Evolutionary conservation across 1,139 yeast species (phyloP), one percentile per base, ranked within the genome.

Genomic region (Dujonia santamariae): DNA sequence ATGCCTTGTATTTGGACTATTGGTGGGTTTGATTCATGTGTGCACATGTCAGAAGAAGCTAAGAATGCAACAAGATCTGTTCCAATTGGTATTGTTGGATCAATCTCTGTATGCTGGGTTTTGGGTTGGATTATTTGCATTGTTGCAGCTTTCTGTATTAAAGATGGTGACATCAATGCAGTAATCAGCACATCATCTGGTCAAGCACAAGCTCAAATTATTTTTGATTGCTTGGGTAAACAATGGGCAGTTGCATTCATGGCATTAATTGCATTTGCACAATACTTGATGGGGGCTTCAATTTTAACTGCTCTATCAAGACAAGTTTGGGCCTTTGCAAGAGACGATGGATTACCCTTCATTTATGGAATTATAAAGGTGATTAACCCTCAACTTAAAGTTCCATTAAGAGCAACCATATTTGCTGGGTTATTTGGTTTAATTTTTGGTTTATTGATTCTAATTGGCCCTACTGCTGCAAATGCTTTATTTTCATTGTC

Each of bases 331-430:
- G 50, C 67, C n/a, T 61, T 60, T 46, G 65, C 65, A n/a, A 47
- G 69, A 48, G 69, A 63, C 38, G 63, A 62, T 40, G 67, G 63
- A 16, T 56, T 72, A 36, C 78, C 78, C 29, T 47, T 68, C 38
- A n/a, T n/a, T n/a, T 63, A 70, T 44, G 45, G 59, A 43, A 41
- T 55, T 22, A 53, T 56, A 38, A 43, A 56, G 37, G 38, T 35
- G 9, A 46, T 49, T 15, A 41, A 49, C 35, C 53, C 53, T 5
- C 37, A 32, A 27, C 30, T 49, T 8, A 46, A 45, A 37, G 51
- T 47, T 7, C 53, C 53, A 2, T 37, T 49, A 5, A 38, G 52
- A 32, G 53, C 53, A 15, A 46, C 44, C 17, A 26, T 47, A 3
- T 45, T 47, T 25, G 43, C 47, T 4, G 50, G 51, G 4, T n/a